These are phyloP conservation scores for Firmiana major DNA, from an alignment of 345 rosid species.

Conservation along the genomic window DNA sequence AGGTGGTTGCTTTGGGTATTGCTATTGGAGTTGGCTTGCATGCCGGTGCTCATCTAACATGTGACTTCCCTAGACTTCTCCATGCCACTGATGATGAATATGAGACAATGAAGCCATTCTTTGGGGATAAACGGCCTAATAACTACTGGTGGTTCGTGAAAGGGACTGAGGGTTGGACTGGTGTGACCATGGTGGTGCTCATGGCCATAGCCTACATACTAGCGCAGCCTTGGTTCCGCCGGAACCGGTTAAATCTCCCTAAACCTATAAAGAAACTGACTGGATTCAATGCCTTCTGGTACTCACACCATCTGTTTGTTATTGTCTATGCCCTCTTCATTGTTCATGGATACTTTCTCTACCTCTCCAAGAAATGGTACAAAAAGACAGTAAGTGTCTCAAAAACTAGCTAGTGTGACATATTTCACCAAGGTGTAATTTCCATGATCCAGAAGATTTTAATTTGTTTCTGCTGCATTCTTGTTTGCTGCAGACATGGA, in stretches of 20 bases:
- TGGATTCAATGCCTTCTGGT: conserved; percentile 86
- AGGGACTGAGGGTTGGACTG: conserved; percentile 73
- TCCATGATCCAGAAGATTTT: neutral
- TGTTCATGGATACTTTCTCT: conserved; percentile 58
- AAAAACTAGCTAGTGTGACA: neutral
- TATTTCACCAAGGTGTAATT: neutral
- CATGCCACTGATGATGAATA: conserved; percentile 57
- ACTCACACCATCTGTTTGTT: conserved; percentile 74
- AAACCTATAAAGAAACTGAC: conserved; percentile 52
- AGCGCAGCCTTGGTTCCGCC: conserved; percentile 75
- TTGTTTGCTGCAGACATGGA: conserved; percentile 61
- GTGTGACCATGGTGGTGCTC: conserved; percentile 60
- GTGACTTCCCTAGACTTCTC: conserved; percentile 73
- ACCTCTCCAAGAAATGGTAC: conserved; percentile 68
- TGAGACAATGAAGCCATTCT: conserved; percentile 55
- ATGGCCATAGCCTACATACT: conserved; percentile 55
- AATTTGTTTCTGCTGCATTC: neutral
- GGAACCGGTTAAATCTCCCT: conserved; percentile 54
- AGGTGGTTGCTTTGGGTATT: conserved; percentile 65
- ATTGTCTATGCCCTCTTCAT: conserved; percentile 65
- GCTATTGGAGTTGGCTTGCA: conserved; percentile 65
- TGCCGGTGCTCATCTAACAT: conserved; percentile 55
- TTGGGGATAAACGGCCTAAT: conserved; percentile 50
- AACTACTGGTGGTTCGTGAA: conserved; percentile 77
- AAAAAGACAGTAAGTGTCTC: conserved; percentile 50